Base-by-base conservation (phyloP, 2,329 filamentous ascomycete genomes). In the Cercospora citrullina region DNA sequence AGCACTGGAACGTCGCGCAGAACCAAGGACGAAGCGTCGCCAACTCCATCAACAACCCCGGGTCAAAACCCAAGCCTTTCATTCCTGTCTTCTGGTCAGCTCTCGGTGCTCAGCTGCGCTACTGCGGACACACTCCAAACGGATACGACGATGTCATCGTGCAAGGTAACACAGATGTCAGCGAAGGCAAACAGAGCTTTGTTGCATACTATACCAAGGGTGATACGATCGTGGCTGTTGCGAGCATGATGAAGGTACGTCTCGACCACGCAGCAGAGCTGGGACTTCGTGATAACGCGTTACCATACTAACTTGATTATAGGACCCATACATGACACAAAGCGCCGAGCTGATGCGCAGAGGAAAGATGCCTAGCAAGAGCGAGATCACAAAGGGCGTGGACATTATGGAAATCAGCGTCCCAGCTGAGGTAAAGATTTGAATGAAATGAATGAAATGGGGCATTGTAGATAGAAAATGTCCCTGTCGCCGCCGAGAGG, bases 1-100 rank as follows among this genome's bases (percentile, higher is more conserved):
- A 99, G 84, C 95, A 99, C 79, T 99, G 95, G 95, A 94, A 97
- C 80, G 95, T 99, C 2, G 95, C 95, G 4, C 95, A 98, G 77
- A 97, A 98, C 76, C 85, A 92, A 1, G 95, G 95, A 2, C 91
- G 94, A 53, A 86, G 87, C 26, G 94, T 91, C 1, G 95, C 93
- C 1, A 84, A 85, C 63, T 87, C 91, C 74, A 97, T 99, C 76
- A 86, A 89, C 72, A 84, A 90, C 74, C 86, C 90, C 0, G 80
- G 85, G 7, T 79, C 85, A 57, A 80, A 85, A 53, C 84, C 89
- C 0, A 89, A 91, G 74, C 84, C 87, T 2, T 97, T 97, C 80
- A 94, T 95, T 67, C 95, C 95, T 0, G 87, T 99, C 61, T 99
- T 99, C 84, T 99, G 95, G 95, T 97, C 93, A 1, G 95, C 95